Evolutionary conservation across 1,284 basidiomycete genomes (phyloP).

Genomic region (Peniophora sp.): DNA sequence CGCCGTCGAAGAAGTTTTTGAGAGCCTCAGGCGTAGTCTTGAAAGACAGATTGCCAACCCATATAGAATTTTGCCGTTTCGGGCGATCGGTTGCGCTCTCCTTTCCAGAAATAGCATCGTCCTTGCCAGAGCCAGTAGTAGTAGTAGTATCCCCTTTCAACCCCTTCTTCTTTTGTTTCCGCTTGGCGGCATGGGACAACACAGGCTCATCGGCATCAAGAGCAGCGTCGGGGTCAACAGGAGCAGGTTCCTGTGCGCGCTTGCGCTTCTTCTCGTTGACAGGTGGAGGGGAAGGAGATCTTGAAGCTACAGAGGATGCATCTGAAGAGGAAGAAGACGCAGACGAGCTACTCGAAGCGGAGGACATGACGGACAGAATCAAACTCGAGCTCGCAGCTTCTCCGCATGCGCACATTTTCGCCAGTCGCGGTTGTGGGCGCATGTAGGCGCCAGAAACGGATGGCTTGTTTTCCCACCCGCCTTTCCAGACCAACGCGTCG

Average conservation of each 20-base stretch:
- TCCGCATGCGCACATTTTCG: conserved; percentile 15
- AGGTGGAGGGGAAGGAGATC: conserved; percentile 1
- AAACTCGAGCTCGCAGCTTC: no score
- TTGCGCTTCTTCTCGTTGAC: not conserved
- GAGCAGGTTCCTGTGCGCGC: not conserved
- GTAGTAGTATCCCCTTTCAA: no score
- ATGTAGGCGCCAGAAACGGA: conserved; percentile 19
- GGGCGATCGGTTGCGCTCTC: conserved; percentile 1
- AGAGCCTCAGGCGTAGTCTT: conserved; percentile 76
- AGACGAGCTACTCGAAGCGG: no score
- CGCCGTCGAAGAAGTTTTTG: conserved; percentile 64
- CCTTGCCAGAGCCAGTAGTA: not conserved
- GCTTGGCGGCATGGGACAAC: conserved; percentile 66
- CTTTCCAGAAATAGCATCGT: not conserved
- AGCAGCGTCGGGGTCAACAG: conserved; percentile 10
- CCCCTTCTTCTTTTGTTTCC: conserved; percentile 49
- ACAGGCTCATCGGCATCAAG: conserved; percentile 26
- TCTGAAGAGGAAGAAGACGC: conserved; percentile 6
- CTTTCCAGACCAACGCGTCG: not conserved
- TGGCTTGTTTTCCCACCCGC: not conserved
- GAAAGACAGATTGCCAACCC: conserved; percentile 94
- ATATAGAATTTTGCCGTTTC: conserved; percentile 77
- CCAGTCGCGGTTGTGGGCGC: conserved; percentile 10
- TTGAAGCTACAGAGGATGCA: conserved; percentile 5
- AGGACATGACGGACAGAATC: no score